Conservation (phyloP, 2,329 filamentous ascomycete genomes). For the Diaporthe citriasiana region DNA sequence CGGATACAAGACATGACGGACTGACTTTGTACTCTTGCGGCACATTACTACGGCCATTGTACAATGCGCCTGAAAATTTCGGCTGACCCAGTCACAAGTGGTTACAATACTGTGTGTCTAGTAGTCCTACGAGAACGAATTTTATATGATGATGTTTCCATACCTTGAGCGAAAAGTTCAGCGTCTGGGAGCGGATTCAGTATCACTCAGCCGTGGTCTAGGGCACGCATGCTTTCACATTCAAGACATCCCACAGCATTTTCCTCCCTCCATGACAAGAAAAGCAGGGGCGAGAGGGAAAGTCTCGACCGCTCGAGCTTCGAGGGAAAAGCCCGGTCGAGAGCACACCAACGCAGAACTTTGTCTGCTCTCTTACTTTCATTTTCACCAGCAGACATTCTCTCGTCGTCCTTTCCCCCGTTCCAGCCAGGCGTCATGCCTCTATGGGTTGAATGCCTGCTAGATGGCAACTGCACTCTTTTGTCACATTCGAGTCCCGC, state of each 20-base stretch:
- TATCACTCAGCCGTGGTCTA: not conserved
- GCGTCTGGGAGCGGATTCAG: not conserved
- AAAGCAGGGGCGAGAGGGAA: too few species aligned
- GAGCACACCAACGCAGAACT: not conserved
- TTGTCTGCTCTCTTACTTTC: not conserved
- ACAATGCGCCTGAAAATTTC: conserved; percentile 13
- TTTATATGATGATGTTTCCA: not conserved
- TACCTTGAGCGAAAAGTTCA: not conserved
- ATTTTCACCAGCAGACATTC: not conserved
- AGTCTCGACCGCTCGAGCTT: not conserved
- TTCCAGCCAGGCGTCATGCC: not conserved
- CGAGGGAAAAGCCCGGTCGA: not conserved
- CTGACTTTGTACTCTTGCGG: not conserved
- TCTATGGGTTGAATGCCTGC: too few species aligned
- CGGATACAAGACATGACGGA: not conserved
- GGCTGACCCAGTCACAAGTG: not conserved
- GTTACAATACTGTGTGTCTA: conserved; percentile 8
- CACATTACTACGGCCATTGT: conserved; percentile 1
- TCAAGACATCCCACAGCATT: not conserved
- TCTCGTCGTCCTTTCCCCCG: not conserved
- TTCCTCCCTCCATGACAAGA: too few species aligned
- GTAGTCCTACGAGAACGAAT: not conserved
- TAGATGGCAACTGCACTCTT: too few species aligned
- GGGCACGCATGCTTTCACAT: not conserved
- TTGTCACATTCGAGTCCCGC: too few species aligned